phyloP scores from a whole-genome alignment of 2,329 filamentous ascomycete species.

The Exophiala alcalophila region DNA sequence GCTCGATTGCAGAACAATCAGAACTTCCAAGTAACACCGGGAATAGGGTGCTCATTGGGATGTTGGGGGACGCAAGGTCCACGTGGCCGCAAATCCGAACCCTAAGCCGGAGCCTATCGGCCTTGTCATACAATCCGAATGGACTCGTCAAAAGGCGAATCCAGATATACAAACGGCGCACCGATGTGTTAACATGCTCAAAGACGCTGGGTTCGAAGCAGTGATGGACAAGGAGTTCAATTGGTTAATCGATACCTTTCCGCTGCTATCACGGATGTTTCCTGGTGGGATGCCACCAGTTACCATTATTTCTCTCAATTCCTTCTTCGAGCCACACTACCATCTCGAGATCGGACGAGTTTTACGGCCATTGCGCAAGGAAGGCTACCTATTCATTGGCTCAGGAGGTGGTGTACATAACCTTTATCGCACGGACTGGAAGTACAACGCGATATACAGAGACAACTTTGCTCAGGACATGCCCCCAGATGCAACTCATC shows the following conservation, averaged over 20 bases:
- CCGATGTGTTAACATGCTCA: slow-evolving; percentile 51
- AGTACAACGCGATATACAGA: slow-evolving; percentile 58
- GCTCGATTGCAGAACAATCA: slow-evolving; percentile 6
- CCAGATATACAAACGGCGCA: slow-evolving; percentile 56
- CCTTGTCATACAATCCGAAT: slow-evolving; percentile 64
- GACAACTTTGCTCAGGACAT: slow-evolving; percentile 62
- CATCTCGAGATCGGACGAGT: slow-evolving; percentile 57
- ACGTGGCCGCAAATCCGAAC: slow-evolving; percentile 59
- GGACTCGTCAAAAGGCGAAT: slow-evolving; percentile 58
- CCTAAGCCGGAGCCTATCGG: slow-evolving; percentile 63
- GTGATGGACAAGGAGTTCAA: slow-evolving; percentile 56
- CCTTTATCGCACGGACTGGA: slow-evolving; percentile 65
- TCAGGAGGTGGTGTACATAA: slow-evolving; percentile 67
- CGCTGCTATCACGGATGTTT: slow-evolving; percentile 68
- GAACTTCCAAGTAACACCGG: neutral
- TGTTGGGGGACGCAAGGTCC: slow-evolving; percentile 52
- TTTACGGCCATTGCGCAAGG: slow-evolving; percentile 53
- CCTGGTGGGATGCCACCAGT: slow-evolving; percentile 61
- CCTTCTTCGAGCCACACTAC: slow-evolving; percentile 54
- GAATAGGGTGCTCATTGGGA: slow-evolving; percentile 64
- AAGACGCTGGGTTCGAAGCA: slow-evolving; percentile 53
- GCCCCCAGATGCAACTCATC: slow-evolving; percentile 57
- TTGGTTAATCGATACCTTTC: slow-evolving; percentile 70
- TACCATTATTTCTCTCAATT: slow-evolving; percentile 56
- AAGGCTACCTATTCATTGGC: slow-evolving; percentile 58